Evolutionary conservation across 1,284 basidiomycete species (phyloP), one percentile per base, ranked within the genome.

Genomic region (Psilocybe mexicana): DNA sequence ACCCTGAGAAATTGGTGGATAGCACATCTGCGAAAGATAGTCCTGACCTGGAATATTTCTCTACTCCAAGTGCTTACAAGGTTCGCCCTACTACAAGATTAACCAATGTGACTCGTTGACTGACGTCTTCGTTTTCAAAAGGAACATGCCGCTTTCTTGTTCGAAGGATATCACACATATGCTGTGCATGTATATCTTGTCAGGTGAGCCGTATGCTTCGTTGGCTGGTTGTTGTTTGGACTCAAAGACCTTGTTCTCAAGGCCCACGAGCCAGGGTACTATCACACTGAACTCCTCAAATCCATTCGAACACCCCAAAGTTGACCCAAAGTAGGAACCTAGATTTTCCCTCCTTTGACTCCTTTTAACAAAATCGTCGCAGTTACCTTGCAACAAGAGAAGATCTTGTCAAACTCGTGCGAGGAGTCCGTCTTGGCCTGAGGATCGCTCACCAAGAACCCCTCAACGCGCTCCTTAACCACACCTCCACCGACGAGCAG

Each of bases 31-130:
- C 76, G 0, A 67, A 76, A 0, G 73, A 76, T 10, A 81, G 83
- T 24, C 86, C 87, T 2, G 86, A 88, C 59, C 67, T 88, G 24
- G 87, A 89, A 63, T 52, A 87, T 11, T 80, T 87, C 63, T 67
- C 74, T 3, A 73, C 76, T 2, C 77, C 84, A 0, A 43, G 80
- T 14, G 75, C 74, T 3, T 84, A 80, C 61, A 75, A 74, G 66
- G 70, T 71, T 40, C 70, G 70, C 12, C 18, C 18, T 18, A 63
- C 70, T 26, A 33, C 23, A 36, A 51, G 2, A 33, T 45, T 26
- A 11, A 38, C 10, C 23, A 11, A 28, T n/a, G n/a, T 10, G 8
- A 8, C 14, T 5, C 43, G 26, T 36, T 46, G 8, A 40, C 14
- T 46, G 8, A 40, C 14, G 11, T 1, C n/a, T 30, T 10, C 33